Evolutionary conservation across 2,329 filamentous ascomycete genomes (phyloP), one percentile per base, ranked within the genome.

Genomic region (Fusarium haematococcum): DNA sequence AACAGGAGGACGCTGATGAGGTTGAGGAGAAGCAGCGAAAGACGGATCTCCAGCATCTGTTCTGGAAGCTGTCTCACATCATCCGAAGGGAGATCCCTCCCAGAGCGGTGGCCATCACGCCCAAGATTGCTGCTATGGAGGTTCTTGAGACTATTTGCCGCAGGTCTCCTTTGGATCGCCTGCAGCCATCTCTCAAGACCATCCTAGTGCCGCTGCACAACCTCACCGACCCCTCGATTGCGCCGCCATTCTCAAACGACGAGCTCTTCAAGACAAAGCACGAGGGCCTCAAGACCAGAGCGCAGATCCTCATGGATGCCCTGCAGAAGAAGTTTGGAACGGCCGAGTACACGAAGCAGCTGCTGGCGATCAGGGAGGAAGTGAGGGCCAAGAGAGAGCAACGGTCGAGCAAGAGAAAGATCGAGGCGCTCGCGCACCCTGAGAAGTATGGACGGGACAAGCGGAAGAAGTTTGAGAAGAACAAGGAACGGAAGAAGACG

Each of bases 261-360:
- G 90, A 92, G 66, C 81, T 85, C 1, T 96, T 95, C 86, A 90
- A 89, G 75, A 86, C 88, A 7, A 89, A 88, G 23, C 93, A 95
- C 81, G 93, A 95, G 73, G 86, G 86, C 1, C 86, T 99, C 37
- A 91, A 93, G 76, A 88, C 90, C 45, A 91, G 92, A 67, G 93
- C 94, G 6, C 90, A 93, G 74, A 93, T 96, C 77, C 86, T 95
- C 13, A 91, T 98, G 86, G 93, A 95, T 73, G 85, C 89, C n/a
- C 81, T 99, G 68, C 95, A 98, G 85, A 93, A 92, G 85, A 95
- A 94, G 80, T 87, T 98, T 61, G 97, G 96, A 45, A 94, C 93
- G 2, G 90, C 91, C 1, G 91, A 90, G 71, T 99, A 95, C 84
- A 91, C 95, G n/a, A 87, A 88, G 64, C 88, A 92, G 54, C 87